Conservation (phyloP, 2,329 filamentous ascomycete species). For the Fusarium beomiforme region DNA sequence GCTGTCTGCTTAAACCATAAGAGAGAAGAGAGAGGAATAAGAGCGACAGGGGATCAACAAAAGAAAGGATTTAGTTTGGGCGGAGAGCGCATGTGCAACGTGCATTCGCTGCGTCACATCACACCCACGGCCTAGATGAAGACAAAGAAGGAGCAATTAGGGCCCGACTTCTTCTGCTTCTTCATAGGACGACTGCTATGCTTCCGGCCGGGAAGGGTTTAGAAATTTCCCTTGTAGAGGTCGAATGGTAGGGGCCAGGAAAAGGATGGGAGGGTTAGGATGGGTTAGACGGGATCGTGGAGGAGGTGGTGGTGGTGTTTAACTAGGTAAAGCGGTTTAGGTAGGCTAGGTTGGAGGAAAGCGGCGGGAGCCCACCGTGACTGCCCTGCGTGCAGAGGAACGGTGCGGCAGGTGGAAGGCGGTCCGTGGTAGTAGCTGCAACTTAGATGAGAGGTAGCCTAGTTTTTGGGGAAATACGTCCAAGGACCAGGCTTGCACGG, state of each 20-base stretch:
- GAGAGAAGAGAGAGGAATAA: slow-evolving; percentile 21
- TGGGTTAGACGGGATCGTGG: slow-evolving; percentile 11
- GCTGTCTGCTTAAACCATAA: slow-evolving; percentile 13
- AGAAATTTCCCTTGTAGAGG: slow-evolving; percentile 21
- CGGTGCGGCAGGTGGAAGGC: slow-evolving; percentile 23
- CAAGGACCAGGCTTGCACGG: not conserved
- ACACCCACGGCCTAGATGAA: slow-evolving; percentile 26
- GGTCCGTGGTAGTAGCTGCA: not conserved
- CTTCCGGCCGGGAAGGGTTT: slow-evolving; percentile 27
- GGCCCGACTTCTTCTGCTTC: slow-evolving; percentile 6
- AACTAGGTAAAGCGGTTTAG: slow-evolving; percentile 27
- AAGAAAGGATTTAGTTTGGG: slow-evolving; percentile 17
- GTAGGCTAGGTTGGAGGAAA: slow-evolving; percentile 17
- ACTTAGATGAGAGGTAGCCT: slow-evolving; percentile 15
- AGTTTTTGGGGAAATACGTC: slow-evolving; percentile 24
- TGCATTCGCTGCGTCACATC: slow-evolving; percentile 36
- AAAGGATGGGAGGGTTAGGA: slow-evolving; percentile 31
- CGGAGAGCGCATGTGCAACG: slow-evolving; percentile 32
- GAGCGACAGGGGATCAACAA: slow-evolving; percentile 33
- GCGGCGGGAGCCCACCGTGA: slow-evolving; percentile 25
- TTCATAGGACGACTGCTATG: slow-evolving; percentile 23
- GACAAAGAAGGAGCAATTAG: slow-evolving; percentile 27
- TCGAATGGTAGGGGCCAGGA: slow-evolving; percentile 27
- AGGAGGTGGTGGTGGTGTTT: slow-evolving; percentile 30
- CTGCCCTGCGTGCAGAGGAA: slow-evolving; percentile 20